Percentiles rank a stretch among this genome's conserved stretches.
Evolutionary conservation across 805 yeast species (phyloP).

Genomic region (Metschnikowia amazonensis): DNA sequence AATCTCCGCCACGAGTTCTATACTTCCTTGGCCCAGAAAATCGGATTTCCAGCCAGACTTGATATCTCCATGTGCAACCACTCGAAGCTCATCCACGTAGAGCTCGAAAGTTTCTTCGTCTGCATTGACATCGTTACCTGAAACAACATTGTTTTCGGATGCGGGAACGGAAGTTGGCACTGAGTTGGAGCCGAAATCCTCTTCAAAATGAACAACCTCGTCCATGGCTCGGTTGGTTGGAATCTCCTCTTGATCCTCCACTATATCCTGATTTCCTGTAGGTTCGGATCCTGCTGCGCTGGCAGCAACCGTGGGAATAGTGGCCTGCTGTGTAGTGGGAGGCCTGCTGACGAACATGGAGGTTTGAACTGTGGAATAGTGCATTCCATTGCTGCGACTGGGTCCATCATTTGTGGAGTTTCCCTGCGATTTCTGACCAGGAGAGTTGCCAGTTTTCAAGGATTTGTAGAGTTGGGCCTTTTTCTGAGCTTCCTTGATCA

Average conservation of each 20-base stretch:
- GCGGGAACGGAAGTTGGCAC: background rate
- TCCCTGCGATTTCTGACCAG: conserved; percentile 5
- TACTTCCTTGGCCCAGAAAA: conserved; percentile 69
- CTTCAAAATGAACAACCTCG: conserved; percentile 17
- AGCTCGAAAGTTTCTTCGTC: conserved; percentile 21
- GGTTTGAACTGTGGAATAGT: conserved; percentile 19
- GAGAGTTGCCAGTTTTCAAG: conserved; percentile 9
- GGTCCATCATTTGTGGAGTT: conserved; percentile 8
- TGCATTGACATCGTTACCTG: background rate
- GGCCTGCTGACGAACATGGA: conserved; percentile 17
- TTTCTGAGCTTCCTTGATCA: conserved; percentile 37
- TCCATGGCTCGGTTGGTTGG: conserved; percentile 17
- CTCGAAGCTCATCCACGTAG: conserved; percentile 68
- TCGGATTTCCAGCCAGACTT: conserved; percentile 96
- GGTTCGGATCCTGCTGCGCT: conserved; percentile 5
- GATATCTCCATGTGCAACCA: conserved; percentile 74
- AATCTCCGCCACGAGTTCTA: conserved; percentile 74
- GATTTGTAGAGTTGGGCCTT: conserved; percentile 14
- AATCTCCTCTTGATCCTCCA: conserved; percentile 13
- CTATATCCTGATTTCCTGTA: conserved; percentile 13
- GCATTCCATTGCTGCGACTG: conserved; percentile 16
- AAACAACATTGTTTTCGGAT: background rate
- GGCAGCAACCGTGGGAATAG: conserved; percentile 11
- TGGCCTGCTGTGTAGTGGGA: conserved; percentile 10
- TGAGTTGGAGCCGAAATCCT: conserved; percentile 11